Conservation (phyloP, 495 filamentous ascomycete genomes). For the Penicillium pulvis region DNA sequence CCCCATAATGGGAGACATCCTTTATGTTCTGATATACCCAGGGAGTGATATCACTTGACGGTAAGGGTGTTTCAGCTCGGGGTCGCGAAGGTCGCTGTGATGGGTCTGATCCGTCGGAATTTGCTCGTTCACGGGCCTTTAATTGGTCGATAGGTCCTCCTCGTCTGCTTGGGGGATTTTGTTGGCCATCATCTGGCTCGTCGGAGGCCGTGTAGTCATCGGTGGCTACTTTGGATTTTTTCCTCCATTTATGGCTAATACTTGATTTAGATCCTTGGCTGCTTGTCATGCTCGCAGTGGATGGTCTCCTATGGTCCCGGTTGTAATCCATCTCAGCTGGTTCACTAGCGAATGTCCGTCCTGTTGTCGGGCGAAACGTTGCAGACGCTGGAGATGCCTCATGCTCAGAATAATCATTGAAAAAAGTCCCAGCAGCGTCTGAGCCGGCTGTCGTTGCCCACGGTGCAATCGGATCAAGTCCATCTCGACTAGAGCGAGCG, state of each 20-base stretch:
- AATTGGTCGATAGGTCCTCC: conserved; percentile 56
- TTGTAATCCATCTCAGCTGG: conserved; percentile 67
- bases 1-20: conserved; percentile 79
- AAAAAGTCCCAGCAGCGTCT: conserved; percentile 44
- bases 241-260: conserved; percentile 63
- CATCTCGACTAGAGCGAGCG: conserved; percentile 24
- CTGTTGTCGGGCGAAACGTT: conserved; percentile 64
- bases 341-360: conserved; percentile 63
- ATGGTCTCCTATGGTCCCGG: conserved; percentile 80
- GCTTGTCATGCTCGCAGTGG: conserved; percentile 84
- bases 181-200: conserved; percentile 59
- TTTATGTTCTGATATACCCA: conserved; percentile 92
- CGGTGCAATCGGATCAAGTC: conserved; percentile 40
- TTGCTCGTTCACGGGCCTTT: conserved; percentile 68
- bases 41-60: conserved; percentile 91
- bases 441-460: conserved; percentile 36
- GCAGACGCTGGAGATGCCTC: conserved; percentile 63
- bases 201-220: conserved; percentile 70
- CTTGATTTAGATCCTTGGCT: conserved; percentile 88
- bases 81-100: conserved; percentile 72
- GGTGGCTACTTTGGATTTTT: conserved; percentile 83
- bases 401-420: conserved; percentile 45
- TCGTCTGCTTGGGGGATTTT: conserved; percentile 16
- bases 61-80: conserved; percentile 67
- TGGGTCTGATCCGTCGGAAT: conserved; percentile 65